These are phyloP conservation scores for Zoysia matrella DNA, from an alignment of 202 grass and related monocot species.

Conservation along the genomic window DNA sequence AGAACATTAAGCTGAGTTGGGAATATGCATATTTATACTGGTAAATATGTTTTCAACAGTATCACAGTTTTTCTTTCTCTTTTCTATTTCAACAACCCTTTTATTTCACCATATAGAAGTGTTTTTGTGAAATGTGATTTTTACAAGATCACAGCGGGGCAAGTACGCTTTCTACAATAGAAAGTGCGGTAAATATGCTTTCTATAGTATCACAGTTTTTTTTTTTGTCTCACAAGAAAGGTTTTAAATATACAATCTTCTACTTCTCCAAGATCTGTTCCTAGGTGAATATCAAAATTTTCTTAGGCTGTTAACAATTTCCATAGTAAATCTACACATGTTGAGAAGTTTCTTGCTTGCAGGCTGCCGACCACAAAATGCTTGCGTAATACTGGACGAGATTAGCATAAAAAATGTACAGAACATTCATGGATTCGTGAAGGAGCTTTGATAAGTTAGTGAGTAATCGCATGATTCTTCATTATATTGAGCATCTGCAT, in stretches of 20 bases:
- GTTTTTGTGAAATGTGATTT: neutral
- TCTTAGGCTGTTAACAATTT: neutral
- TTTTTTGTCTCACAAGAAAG: neutral
- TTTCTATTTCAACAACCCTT: neutral
- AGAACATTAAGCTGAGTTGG: neutral
- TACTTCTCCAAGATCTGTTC: neutral
- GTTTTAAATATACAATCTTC: neutral
- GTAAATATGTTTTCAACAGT: neutral
- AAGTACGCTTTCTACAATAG: no score
- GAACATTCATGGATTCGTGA: constrained; percentile 47
- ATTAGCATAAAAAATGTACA: constrained; percentile 35
- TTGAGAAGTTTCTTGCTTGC: constrained; percentile 8
- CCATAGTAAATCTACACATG: neutral
- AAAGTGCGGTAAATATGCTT: neutral
- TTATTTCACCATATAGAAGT: neutral
- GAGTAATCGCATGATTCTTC: neutral
- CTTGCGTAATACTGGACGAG: constrained; percentile 43
- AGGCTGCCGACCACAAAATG: constrained; percentile 51
- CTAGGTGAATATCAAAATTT: neutral
- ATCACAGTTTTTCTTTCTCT: neutral
- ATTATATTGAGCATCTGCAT: neutral
- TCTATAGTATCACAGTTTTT: neutral
- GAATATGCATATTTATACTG: neutral
- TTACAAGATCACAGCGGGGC: neutral
- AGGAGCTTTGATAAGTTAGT: constrained; percentile 50